phyloP scores from a whole-genome alignment of 176 grass and related monocot species.

The Dendrocalamus sinicus region DNA sequence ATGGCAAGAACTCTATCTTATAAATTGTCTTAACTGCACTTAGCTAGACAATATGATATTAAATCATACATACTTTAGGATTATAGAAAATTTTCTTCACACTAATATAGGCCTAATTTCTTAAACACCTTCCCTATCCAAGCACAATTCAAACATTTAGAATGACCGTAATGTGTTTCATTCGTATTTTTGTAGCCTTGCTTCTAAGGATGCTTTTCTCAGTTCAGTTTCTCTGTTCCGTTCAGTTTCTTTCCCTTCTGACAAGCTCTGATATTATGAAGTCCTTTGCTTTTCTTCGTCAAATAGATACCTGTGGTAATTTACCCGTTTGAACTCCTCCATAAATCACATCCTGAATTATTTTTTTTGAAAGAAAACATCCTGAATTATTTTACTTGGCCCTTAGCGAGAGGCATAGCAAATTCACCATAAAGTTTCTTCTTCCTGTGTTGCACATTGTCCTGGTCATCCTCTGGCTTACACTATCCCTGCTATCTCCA shows the following conservation, averaged over 20 bases:
- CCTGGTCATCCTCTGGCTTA: background rate
- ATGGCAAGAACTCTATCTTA: no score
- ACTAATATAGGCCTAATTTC: no score
- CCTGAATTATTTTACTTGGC: background rate
- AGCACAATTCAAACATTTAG: slow-evolving; percentile 21
- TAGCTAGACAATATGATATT: no score
- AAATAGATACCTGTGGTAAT: background rate
- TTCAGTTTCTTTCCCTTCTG: background rate
- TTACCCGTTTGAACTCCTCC: background rate
- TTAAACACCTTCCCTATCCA: no score
- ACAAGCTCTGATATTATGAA: background rate
- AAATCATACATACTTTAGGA: no score
- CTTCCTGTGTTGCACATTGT: background rate
- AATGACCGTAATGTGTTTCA: background rate
- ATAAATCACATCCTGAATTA: background rate
- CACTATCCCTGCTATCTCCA: slow-evolving; percentile 14
- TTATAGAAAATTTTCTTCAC: no score
- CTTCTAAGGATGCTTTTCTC: background rate
- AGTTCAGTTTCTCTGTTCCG: background rate
- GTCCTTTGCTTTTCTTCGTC: background rate
- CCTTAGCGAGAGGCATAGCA: background rate
- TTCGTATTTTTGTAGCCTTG: background rate
- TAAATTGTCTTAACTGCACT: no score
- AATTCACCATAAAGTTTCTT: background rate
- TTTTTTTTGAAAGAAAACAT: background rate